Evolutionary conservation across 2,329 filamentous ascomycete genomes (phyloP), one percentile per base, ranked within the genome.

Genomic region (Aspergillus fumigatiaffinis): DNA sequence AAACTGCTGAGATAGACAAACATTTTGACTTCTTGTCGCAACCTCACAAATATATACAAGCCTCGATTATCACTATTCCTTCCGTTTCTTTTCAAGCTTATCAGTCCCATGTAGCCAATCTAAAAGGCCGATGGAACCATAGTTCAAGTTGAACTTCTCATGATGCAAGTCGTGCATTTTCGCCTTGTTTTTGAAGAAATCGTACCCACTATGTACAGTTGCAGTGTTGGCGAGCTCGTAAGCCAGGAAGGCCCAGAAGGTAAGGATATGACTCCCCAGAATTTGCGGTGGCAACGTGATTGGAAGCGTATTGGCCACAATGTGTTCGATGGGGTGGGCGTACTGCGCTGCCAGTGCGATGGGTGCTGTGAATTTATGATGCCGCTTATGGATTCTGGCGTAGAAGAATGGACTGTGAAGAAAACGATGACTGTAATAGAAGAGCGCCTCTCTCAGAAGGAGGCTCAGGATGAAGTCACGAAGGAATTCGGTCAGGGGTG

Each of bases 151-250:
- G 62, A 84, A 84, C 60, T 77, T 77, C 73, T 84, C 81, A 68
- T 85, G 83, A 62, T 86, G 83, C 29, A 78, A 67, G 69, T 86
- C 83, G 68, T 86, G 83, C 66, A 77, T 78, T 60, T 71, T 73
- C 0, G 82, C 82, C 55, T 65, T 64, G 8, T 60, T 59, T 2
- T 55, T 21, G n/a, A 83, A 76, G 61, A 84, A 84, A 52, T 84
- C 81, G 65, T 82, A 85, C 6, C 83, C 84, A 58, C 80, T 83
- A 66, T 85, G 82, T 54, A 84, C 82, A 0, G 78, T 80, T 3
- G 76, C 72, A 48, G 83, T 84, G 67, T 84, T 79, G 2, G 80
- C 56, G 4, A 85, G 71, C 68, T 80, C 78, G 14, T 72, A 75
- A 0, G 73, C 76, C 47, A 83, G 59, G 59, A 82, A 85, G 1